Evolutionary conservation across 2,329 filamentous ascomycete genomes (phyloP), one percentile per base, ranked within the genome.

Genomic region (Apiospora rasikravindrae): DNA sequence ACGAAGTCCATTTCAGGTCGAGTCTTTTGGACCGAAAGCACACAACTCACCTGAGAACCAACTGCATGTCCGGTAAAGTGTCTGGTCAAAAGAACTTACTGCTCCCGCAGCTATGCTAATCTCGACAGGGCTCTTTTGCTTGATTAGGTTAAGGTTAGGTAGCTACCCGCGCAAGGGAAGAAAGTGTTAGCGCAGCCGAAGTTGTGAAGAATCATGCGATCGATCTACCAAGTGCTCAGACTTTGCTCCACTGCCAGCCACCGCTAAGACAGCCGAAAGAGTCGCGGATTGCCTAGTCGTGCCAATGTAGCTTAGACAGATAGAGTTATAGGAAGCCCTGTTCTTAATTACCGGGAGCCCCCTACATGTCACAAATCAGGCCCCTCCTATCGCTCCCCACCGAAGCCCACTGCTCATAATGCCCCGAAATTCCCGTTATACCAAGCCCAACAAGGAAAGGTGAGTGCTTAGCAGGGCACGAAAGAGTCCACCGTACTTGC

Each of bases 11-110:
- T 49, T 2, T 10, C 8, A 49, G 45, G 22, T 49, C 1, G 2
- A 4, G 2, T n/a, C 22, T n/a, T 3, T n/a, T 47, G 44, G 19
- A 1, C 4, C 14, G 11, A 13, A 44, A 4, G 1, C 8, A 14
- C 13, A 22, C 22, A 22, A 49, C 4, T n/a, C 22, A 11, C 45
- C 2, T 22, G 19, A n/a, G 22, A n/a, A 8, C 19, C 22, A n/a
- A 19, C 3, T 2, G 1, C 0, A 6, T 10, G 19, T 3, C 5
- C 2, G 7, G 7, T n/a, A 10, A 11, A 49, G 6, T 8, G 7
- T n/a, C 7, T 49, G 22, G 11, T n/a, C 22, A 2, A 49, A 3
- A 45, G 4, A 22, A 7, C 16, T 22, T 16, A 5, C 16, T 7
- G 2, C 6, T 4, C 6, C 44, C 44, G 6, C 2, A 19, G 19